Evolutionary conservation across 2,329 filamentous ascomycete species (phyloP), one percentile per base, ranked within the genome.

Genomic region (Colletotrichum sp.): DNA sequence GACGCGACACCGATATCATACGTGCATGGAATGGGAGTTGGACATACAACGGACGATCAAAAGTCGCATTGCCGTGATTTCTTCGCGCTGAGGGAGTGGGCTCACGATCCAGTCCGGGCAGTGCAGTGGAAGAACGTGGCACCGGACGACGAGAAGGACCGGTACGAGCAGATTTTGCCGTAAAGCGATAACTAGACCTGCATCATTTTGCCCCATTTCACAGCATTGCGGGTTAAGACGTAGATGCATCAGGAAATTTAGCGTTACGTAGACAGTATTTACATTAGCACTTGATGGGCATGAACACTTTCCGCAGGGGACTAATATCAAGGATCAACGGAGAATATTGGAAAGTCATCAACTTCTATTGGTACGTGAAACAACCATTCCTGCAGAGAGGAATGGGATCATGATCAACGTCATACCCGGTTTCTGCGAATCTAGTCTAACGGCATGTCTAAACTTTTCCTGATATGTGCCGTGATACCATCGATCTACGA

Each of bases 1-100:
- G 71, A 74, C 32, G 71, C 71, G 1, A 74, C 71, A 4, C 71
- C 71, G 8, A 64, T 70, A n/a, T 74, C 71, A 7, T 74, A 74
- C 16, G 39, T 74, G 6, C 30, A 74, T 18, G 71, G 71, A 9
- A 70, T 74, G 71, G 71, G 71, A 49, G 59, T 74, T 5, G 71
- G 71, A 10, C 71, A 74, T n/a, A 74, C 71, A 10, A 74, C 71
- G 24, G 71, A 74, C 8, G 66, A 59, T 34, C 71, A 74, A 4
- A 59, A 74, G 59, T 70, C 59, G 2, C 71, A 65, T 59, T 74
- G 71, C 12, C 67, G 71, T 8, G 71, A 74, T 28, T 74, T 74
- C 66, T 74, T 70, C 26, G 71, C 71, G 13, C 44, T 74, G 44
- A 70, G 71, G 15, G 66, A 74, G 4, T 74, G 66, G 71, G 71